Conservation (phyloP, 2,329 filamentous ascomycete species). For the Phialophora expanda region DNA sequence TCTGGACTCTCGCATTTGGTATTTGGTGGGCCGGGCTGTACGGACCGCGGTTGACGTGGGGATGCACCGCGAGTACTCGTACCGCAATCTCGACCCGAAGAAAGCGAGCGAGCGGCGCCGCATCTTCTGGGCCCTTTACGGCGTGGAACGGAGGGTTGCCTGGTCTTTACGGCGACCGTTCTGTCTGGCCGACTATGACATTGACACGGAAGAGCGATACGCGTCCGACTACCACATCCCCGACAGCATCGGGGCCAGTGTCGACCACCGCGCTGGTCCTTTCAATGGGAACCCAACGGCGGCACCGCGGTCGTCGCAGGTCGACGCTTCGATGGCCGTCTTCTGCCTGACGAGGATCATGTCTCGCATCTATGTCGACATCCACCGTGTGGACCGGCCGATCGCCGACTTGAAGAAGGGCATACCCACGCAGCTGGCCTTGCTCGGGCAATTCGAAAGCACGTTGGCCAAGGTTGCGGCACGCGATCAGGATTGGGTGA, state of each 20-base stretch:
- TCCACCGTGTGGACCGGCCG: constrained; percentile 3
- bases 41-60: constrained; percentile 7
- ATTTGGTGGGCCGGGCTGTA: constrained; percentile 2
- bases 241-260: background rate
- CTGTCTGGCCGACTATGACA: constrained; percentile 2
- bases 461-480: background rate
- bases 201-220: background rate
- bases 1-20: constrained; percentile 6
- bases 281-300: background rate
- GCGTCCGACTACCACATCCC: constrained; percentile 4
- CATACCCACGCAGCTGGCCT: background rate
- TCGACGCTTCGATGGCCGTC: background rate
- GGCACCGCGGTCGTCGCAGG: background rate
- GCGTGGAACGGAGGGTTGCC: background rate
- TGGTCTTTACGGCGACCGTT: constrained; percentile 1
- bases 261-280: background rate
- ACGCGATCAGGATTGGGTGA: constrained; percentile 9
- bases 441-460: background rate
- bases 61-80: constrained; percentile 9
- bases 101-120: constrained; percentile 1
- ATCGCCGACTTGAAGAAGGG: background rate
- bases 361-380: constrained; percentile 1
- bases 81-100: background rate
- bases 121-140: constrained; percentile 5
- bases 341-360: constrained; percentile 10